phyloP scores from a whole-genome alignment of 2,329 filamentous ascomycete genomes.

The Metarhizium humberi region DNA sequence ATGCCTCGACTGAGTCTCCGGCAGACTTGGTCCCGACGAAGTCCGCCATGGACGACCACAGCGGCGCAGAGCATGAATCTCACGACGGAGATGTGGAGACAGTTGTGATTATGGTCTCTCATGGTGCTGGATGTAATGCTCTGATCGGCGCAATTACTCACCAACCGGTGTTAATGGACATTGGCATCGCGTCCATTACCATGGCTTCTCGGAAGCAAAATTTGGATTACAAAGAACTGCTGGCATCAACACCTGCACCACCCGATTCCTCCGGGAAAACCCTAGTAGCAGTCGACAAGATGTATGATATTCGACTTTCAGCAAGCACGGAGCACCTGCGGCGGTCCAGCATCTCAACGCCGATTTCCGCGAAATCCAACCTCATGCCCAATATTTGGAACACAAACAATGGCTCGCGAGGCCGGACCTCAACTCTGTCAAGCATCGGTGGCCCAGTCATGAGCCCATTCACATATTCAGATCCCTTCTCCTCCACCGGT shows the following conservation, averaged over 20 bases:
- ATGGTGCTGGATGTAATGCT: conserved; percentile 93
- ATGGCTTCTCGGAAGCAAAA: conserved; percentile 62
- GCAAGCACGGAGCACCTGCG: conserved; percentile 67
- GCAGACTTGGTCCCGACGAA: conserved; percentile 39
- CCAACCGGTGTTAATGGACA: conserved; percentile 82
- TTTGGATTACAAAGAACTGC: conserved; percentile 27
- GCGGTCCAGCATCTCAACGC: conserved; percentile 21
- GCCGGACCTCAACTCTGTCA: conserved; percentile 23
- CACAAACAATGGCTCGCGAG: conserved; percentile 18
- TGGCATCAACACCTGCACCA: conserved; percentile 16
- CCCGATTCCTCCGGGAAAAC: conserved; percentile 12
- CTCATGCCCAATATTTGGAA: conserved; percentile 23
- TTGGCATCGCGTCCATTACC: conserved; percentile 82
- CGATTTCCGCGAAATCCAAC: conserved; percentile 22
- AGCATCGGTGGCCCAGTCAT: conserved; percentile 15
- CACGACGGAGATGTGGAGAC: conserved; percentile 61
- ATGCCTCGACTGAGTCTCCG: conserved; percentile 47
- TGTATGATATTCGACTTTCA: conserved; percentile 67
- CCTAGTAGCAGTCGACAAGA: conserved; percentile 41
- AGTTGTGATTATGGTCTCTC: conserved; percentile 80
- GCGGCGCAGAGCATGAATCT: conserved; percentile 18
- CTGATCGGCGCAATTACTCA: conserved; percentile 86
- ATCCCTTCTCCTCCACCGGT: conserved; percentile 29
- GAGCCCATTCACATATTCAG: conserved; percentile 29
- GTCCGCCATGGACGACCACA: conserved; percentile 13